Evolutionary conservation across 1,284 basidiomycete genomes (phyloP), one percentile per base, ranked within the genome.

Genomic region (Chalciporus sp.): DNA sequence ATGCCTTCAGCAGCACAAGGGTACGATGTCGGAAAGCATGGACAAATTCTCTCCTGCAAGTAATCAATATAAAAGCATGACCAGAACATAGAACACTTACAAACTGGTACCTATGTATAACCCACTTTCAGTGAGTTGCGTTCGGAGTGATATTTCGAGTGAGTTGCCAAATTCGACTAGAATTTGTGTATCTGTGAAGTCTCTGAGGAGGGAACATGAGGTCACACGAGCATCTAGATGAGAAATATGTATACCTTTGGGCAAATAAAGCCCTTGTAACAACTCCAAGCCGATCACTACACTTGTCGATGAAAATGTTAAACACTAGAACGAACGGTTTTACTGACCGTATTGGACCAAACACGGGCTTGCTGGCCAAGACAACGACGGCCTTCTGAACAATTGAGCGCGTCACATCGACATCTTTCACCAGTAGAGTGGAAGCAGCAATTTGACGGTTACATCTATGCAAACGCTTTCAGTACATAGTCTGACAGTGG

Each of bases 351-450:
- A 93, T 90, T 37, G 90, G 89, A 20, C 92, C 92, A 68, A 95
- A 96, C 1, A 95, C 82, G 0, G 93, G 93, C 64, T 92, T 93
- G 5, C 88, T 88, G 2, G 94, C 95, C 33, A 99, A 78, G 2
- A 99, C 92, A 0, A 99, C 93, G 4, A 99, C 92, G 0, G 97
- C 96, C 70, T 99, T 99, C 72, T 99, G 96, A 0, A 99, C 96
- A 14, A 90, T 98, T 27, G 92, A 94, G 17, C 96, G 85, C 7
- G 96, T 98, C 9, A 99, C 94, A 64, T 98, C 94, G 14, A 85
- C 79, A 26, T 86, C 85, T 64, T 91, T 91, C 51, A 88, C 85
- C 6, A 94, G 76, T n/a, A 99, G 79, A 19, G 88, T 81, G 1
- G 89, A 81, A 2, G 95, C 79, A 7, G 90, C 81, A 43, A 99